A percentile compares a stretch with the other conserved stretches of the same genome.
phyloP scores from a whole-genome alignment of 768 basidiomycete genomes.

The Boletus fagicola region DNA sequence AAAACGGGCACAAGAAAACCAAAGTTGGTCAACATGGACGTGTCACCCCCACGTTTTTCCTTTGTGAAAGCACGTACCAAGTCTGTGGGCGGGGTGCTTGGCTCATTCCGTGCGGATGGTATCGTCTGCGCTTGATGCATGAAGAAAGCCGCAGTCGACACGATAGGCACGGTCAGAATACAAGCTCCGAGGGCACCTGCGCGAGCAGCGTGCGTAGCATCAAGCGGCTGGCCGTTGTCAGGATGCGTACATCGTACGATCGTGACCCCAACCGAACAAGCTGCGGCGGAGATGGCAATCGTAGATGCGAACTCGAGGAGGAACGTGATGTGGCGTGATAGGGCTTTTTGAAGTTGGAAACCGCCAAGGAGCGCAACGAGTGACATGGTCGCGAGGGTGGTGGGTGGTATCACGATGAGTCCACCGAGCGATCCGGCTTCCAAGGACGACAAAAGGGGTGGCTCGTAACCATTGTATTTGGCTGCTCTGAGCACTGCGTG shows the following conservation, averaged over 20 bases:
- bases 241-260: neutral
- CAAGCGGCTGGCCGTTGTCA: neutral
- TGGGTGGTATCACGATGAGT: slow-evolving; percentile 10
- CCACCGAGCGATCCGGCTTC: slow-evolving; percentile 17
- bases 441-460: slow-evolving; percentile 5
- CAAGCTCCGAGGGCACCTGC: slow-evolving; percentile 15
- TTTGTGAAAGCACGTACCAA: slow-evolving; percentile 5
- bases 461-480: slow-evolving; percentile 10
- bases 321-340: neutral
- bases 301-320: slow-evolving; percentile 12
- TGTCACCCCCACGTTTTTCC: neutral
- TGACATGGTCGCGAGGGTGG: neutral
- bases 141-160: slow-evolving; percentile 8
- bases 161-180: slow-evolving; percentile 4
- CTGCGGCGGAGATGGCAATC: slow-evolving; percentile 16
- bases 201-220: slow-evolving; percentile 16
- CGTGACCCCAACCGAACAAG: slow-evolving; percentile 7
- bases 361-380: slow-evolving; percentile 6
- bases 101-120: slow-evolving; percentile 1
- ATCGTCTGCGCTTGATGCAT: slow-evolving; percentile 3
- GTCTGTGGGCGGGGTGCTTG: neutral
- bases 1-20: neutral
- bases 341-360: neutral
- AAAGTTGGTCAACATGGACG: neutral
- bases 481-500: slow-evolving; percentile 15